Conservation (phyloP, 306 rosid species). For the Fragaria vesca region DNA sequence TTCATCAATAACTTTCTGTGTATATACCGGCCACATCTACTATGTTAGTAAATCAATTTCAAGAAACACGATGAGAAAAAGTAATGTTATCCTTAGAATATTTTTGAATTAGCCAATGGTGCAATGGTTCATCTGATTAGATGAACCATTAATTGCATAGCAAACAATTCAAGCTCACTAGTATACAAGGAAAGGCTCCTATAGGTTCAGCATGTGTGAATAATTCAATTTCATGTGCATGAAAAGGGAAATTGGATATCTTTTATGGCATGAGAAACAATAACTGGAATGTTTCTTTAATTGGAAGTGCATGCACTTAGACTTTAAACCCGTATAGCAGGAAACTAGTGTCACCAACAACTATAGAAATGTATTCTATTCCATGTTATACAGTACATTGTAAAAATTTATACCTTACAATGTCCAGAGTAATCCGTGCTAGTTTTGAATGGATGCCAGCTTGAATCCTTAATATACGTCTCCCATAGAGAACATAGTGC, state of each 20-base stretch:
- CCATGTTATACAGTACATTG: background rate
- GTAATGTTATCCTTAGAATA: background rate
- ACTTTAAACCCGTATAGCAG: background rate
- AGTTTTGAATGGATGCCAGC: slow-evolving; percentile 56
- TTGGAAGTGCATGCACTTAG: background rate
- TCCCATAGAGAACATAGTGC: slow-evolving; percentile 52
- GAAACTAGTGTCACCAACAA: background rate
- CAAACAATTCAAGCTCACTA: background rate
- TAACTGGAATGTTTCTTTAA: background rate
- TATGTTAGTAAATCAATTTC: background rate
- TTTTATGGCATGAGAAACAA: background rate
- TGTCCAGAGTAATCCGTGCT: slow-evolving; percentile 20
- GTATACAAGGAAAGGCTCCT: too few species aligned
- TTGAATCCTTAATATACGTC: slow-evolving; percentile 44
- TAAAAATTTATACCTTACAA: slow-evolving; percentile 19
- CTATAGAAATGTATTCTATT: background rate
- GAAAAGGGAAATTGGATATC: too few species aligned
- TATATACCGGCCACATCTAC: background rate
- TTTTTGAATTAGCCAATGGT: too few species aligned
- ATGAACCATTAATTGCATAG: too few species aligned
- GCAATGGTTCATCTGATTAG: background rate
- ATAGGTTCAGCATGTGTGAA: too few species aligned
- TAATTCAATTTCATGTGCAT: too few species aligned
- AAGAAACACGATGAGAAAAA: background rate
- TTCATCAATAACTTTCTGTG: slow-evolving; percentile 48